Evolutionary conservation across 345 rosid species (phyloP).

Genomic region (Citrus inodora): DNA sequence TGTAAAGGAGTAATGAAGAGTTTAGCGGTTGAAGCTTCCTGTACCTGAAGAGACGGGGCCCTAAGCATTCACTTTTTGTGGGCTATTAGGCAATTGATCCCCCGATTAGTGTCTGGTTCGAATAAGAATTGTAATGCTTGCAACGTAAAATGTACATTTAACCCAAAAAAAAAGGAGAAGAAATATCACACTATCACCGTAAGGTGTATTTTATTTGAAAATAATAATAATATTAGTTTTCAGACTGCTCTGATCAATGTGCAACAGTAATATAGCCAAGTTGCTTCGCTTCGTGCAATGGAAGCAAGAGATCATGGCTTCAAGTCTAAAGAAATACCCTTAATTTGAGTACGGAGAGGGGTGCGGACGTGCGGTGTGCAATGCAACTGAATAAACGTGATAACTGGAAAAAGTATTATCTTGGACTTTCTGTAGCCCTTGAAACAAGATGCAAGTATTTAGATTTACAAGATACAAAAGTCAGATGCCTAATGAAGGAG

Average conservation of each 20-base stretch:
- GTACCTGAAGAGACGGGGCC: constrained; percentile 39
- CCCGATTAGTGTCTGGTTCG: neutral
- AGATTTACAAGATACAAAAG: neutral
- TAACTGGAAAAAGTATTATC: too few relatives aligned
- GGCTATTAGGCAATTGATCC: constrained; percentile 8
- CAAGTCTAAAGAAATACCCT: too few relatives aligned
- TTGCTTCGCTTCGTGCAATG: too few relatives aligned
- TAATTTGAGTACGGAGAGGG: too few relatives aligned
- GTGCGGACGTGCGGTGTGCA: too few relatives aligned
- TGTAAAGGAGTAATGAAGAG: constrained; percentile 70
- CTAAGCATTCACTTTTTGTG: constrained; percentile 7
- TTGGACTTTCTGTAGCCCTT: neutral
- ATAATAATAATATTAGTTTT: neutral
- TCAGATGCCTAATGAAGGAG: neutral
- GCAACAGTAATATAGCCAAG: neutral
- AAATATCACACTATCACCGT: neutral
- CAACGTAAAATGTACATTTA: neutral
- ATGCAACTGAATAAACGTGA: too few relatives aligned
- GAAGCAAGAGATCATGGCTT: too few relatives aligned
- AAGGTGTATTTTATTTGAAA: neutral
- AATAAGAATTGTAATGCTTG: constrained; percentile 6
- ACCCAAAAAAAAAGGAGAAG: neutral
- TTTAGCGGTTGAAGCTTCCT: constrained; percentile 88
- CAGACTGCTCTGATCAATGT: neutral
- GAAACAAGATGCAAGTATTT: neutral